Evolutionary conservation across 2,329 filamentous ascomycete species (phyloP).

Genomic region (Colletotrichum abscissum): DNA sequence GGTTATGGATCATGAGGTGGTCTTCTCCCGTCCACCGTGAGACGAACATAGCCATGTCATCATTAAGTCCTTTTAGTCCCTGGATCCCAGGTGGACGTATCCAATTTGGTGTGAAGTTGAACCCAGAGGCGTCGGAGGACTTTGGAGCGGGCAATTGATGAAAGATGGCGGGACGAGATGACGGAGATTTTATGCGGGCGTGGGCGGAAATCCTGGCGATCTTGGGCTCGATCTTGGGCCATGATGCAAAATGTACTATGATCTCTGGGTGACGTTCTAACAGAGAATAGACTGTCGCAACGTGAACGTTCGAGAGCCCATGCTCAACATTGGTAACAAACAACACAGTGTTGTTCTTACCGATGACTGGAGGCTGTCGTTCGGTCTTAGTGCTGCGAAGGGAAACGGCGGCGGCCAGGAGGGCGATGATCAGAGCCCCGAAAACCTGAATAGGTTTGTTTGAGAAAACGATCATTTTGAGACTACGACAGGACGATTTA

Average conservation of each 20-base stretch:
- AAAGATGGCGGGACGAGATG: conserved; percentile 38
- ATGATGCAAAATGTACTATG: conserved; percentile 49
- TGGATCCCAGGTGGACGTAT: conserved; percentile 37
- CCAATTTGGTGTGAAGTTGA: conserved; percentile 32
- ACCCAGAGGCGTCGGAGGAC: conserved; percentile 35
- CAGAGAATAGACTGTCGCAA: conserved; percentile 47
- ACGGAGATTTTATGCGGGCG: conserved; percentile 34
- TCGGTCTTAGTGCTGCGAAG: neutral
- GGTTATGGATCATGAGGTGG: conserved; percentile 42
- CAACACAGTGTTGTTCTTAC: conserved; percentile 46
- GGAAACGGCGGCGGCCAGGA: neutral
- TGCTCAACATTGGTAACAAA: conserved; percentile 46
- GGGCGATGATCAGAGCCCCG: neutral
- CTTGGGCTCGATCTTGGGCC: conserved; percentile 34
- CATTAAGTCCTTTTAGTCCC: conserved; percentile 31
- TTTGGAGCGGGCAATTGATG: conserved; percentile 40
- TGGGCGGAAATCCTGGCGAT: conserved; percentile 30
- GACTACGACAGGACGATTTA: too few species aligned
- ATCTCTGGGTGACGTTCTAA: conserved; percentile 46
- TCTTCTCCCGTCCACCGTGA: conserved; percentile 45
- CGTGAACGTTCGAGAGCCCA: conserved; percentile 50
- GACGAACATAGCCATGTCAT: conserved; percentile 38
- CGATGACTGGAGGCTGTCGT: conserved; percentile 9
- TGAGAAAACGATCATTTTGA: too few species aligned
- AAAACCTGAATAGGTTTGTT: neutral